Evolutionary conservation across 2,329 filamentous ascomycete genomes (phyloP).

Genomic region (Rhytidhysteron rufulum): DNA sequence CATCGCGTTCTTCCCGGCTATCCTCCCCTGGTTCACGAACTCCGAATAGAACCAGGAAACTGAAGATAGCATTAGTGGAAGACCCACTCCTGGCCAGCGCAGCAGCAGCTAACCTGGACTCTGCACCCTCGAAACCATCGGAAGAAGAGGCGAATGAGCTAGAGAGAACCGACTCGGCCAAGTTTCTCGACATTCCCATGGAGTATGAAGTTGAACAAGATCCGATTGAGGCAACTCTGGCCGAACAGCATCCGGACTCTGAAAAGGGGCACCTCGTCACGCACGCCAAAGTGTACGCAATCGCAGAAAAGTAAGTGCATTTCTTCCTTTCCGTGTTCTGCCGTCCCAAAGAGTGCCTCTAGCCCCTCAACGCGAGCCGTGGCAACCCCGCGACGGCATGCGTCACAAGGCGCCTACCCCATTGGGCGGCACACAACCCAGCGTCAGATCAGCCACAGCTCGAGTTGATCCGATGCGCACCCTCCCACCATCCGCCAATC

Average conservation of each 20-base stretch:
- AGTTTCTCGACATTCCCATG: slow-evolving; percentile 28
- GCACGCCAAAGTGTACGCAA: slow-evolving; percentile 47
- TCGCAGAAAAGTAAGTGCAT: slow-evolving; percentile 45
- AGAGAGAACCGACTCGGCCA: slow-evolving; percentile 20
- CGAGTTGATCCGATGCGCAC: too few species aligned
- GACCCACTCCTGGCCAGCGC: slow-evolving; percentile 36
- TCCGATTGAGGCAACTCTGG: slow-evolving; percentile 21
- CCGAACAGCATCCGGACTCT: slow-evolving; percentile 32
- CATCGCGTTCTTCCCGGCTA: slow-evolving; percentile 24
- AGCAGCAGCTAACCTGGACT: slow-evolving; percentile 16
- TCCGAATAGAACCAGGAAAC: slow-evolving; percentile 17
- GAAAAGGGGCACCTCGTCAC: slow-evolving; percentile 42
- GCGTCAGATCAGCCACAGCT: slow-evolving; percentile 10
- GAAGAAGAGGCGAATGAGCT: slow-evolving; percentile 19
- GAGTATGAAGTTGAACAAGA: slow-evolving; percentile 31
- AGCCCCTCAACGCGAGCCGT: background rate
- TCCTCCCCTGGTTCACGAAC: slow-evolving; percentile 11
- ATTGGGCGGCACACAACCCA: slow-evolving; percentile 6
- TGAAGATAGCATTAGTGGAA: slow-evolving; percentile 31
- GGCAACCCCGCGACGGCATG: background rate
- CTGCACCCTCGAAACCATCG: slow-evolving; percentile 23
- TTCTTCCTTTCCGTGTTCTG: slow-evolving; percentile 6
- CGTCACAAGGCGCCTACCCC: slow-evolving; percentile 1
- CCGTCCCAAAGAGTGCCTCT: slow-evolving; percentile 2
- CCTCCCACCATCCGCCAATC: slow-evolving; percentile 3